phyloP scores from a whole-genome alignment of 768 basidiomycete genomes.

The Lactarius vividus region DNA sequence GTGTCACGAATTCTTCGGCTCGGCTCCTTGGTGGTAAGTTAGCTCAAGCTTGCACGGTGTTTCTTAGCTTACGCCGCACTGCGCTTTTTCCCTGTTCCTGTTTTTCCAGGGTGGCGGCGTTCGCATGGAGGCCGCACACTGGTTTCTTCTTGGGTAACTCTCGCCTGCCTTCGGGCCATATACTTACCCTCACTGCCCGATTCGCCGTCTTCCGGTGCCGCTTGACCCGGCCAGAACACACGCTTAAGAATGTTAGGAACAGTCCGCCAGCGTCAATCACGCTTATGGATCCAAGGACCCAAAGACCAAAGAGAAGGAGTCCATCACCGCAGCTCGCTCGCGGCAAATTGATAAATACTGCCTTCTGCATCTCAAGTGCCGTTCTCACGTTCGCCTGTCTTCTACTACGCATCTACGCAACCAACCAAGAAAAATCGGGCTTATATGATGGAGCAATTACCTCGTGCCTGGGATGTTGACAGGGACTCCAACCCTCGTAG shows the following conservation, averaged over 20 bases:
- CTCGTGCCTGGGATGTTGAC: background rate
- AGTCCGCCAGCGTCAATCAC: conserved; percentile 22
- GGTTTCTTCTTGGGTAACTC: background rate
- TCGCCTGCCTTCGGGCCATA: background rate
- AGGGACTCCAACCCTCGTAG: background rate
- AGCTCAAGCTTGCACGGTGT: background rate
- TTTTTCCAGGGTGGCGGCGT: conserved; percentile 23
- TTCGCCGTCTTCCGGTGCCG: conserved; percentile 19
- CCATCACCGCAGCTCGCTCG: conserved; percentile 20
- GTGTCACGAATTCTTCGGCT: background rate
- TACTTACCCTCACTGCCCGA: conserved; percentile 2
- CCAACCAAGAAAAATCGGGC: background rate
- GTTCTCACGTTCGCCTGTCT: conserved; percentile 17
- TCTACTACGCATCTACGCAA: background rate
- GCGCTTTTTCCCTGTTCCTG: background rate
- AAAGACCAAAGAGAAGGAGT: background rate
- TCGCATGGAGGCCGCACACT: conserved; percentile 10
- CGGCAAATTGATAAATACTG: conserved; percentile 21
- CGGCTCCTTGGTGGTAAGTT: background rate
- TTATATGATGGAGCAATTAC: background rate
- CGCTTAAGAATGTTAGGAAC: conserved; percentile 8
- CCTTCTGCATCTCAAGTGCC: background rate
- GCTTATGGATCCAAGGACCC: background rate
- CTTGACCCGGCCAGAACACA: background rate
- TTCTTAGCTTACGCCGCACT: conserved; percentile 1